Percentiles rank a stretch among this genome's conserved stretches.
Evolutionary conservation across 495 filamentous ascomycete species (phyloP).

Genomic region (Cetradonia linearis): DNA sequence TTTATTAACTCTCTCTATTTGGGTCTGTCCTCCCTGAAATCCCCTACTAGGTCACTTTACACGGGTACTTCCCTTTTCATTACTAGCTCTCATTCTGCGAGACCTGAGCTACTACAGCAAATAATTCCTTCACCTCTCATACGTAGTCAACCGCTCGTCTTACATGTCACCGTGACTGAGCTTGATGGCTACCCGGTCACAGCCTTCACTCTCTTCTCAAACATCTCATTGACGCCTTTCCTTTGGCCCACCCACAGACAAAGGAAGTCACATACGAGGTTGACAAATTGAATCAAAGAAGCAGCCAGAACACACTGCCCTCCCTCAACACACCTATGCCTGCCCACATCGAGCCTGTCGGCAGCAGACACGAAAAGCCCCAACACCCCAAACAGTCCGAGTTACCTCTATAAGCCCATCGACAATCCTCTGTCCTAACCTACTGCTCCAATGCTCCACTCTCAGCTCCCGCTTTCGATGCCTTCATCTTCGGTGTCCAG

Average conservation of each 20-base stretch:
- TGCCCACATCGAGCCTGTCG: constrained; percentile 1
- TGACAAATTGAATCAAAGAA: constrained; percentile 1
- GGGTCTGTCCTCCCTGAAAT: constrained; percentile 8
- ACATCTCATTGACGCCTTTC: constrained; percentile 8
- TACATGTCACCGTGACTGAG: constrained; percentile 9
- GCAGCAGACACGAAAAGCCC: not conserved
- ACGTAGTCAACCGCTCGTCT: constrained; percentile 7
- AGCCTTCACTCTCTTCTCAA: not conserved
- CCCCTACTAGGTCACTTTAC: constrained; percentile 11
- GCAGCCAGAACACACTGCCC: constrained; percentile 3
- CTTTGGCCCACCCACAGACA: constrained; percentile 3
- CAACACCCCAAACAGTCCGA: constrained; percentile 2
- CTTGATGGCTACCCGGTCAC: constrained; percentile 14
- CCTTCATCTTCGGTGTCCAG: constrained; percentile 16
- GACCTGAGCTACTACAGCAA: constrained; percentile 14
- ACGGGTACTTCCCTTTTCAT: constrained; percentile 17
- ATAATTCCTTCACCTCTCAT: constrained; percentile 1
- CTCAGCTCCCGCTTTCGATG: constrained; percentile 20
- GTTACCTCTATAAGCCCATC: not conserved
- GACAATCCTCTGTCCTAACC: not conserved
- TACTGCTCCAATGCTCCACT: constrained; percentile 18
- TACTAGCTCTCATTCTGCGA: constrained; percentile 25
- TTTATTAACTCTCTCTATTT: constrained; percentile 17
- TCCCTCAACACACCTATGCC: constrained; percentile 8
- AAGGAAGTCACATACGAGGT: not conserved